These are phyloP conservation scores for Penicillium griseofulvum DNA, from an alignment of 2,329 filamentous ascomycete genomes.

Conservation along the genomic window DNA sequence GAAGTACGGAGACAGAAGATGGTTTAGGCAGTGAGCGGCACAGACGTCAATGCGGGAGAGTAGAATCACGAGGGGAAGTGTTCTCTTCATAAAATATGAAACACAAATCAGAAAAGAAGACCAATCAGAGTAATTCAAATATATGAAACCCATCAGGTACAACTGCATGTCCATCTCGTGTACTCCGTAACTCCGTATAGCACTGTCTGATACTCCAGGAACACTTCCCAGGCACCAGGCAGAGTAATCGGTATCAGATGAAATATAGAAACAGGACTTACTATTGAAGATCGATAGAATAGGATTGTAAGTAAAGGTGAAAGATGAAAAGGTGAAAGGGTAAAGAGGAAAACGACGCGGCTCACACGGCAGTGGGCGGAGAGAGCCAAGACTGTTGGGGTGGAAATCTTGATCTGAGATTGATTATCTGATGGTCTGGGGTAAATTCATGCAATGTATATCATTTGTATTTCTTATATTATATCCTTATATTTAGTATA, in stretches of 20 bases:
- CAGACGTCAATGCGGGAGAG: constrained; percentile 4
- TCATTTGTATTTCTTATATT: background rate
- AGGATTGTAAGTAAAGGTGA: background rate
- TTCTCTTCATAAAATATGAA: background rate
- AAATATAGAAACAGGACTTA: background rate
- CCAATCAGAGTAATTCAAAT: background rate
- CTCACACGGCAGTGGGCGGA: constrained; percentile 10
- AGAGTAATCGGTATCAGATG: background rate
- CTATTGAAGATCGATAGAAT: background rate
- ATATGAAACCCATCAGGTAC: background rate
- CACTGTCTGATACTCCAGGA: background rate
- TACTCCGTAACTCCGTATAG: background rate
- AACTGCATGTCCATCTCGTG: background rate
- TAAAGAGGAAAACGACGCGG: constrained; percentile 1
- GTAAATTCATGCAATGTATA: background rate
- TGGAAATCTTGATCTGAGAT: background rate
- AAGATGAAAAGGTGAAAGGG: background rate
- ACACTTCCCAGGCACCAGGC: background rate
- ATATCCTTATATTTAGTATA: too few species aligned
- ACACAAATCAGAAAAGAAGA: background rate
- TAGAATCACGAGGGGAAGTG: constrained; percentile 6
- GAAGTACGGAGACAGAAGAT: background rate
- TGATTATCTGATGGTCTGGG: background rate
- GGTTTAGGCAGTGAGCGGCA: constrained; percentile 8
- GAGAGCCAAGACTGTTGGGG: constrained; percentile 7